Evolutionary conservation across 2,329 filamentous ascomycete species (phyloP).

Genomic region (Neonectria neomacrospora): DNA sequence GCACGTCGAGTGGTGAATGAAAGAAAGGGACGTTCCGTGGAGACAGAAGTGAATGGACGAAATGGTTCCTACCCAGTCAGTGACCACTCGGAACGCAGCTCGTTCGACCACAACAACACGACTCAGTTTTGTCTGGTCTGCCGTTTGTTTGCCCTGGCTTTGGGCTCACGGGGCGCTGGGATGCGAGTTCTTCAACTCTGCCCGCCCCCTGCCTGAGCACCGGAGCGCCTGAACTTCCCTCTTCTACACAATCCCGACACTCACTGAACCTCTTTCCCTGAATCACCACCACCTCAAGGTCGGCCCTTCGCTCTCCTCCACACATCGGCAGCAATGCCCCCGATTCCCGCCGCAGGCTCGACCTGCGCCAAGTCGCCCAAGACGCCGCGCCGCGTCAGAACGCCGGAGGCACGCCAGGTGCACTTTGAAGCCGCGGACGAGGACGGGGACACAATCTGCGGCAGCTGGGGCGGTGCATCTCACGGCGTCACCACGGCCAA

Average conservation of each 20-base stretch:
- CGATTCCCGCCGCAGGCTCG: slow-evolving; percentile 36
- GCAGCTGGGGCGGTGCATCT: slow-evolving; percentile 20
- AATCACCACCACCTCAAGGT: background rate
- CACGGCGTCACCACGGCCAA: slow-evolving; percentile 36
- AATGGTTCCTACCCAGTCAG: background rate
- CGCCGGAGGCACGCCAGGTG: slow-evolving; percentile 47
- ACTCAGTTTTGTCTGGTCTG: background rate
- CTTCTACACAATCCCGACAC: background rate
- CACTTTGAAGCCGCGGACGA: slow-evolving; percentile 43
- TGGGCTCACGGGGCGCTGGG: background rate
- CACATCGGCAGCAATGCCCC: slow-evolving; percentile 44
- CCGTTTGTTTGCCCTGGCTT: background rate
- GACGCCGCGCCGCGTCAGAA: slow-evolving; percentile 43
- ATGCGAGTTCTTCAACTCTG: background rate
- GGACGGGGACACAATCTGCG: background rate
- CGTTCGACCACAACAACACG: background rate
- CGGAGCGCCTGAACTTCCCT: slow-evolving; percentile 1
- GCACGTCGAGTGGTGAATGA: background rate
- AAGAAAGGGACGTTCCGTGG: background rate
- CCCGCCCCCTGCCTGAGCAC: background rate
- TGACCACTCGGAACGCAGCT: background rate
- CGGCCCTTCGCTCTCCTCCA: background rate
- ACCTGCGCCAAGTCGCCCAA: slow-evolving; percentile 46
- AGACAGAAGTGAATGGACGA: slow-evolving; percentile 7
- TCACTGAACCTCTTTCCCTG: background rate